A percentile compares a stretch with the other conserved stretches of the same genome.
These are phyloP conservation scores for Echria macrotheca DNA, from an alignment of 495 filamentous ascomycete genomes.

Conservation along the genomic window DNA sequence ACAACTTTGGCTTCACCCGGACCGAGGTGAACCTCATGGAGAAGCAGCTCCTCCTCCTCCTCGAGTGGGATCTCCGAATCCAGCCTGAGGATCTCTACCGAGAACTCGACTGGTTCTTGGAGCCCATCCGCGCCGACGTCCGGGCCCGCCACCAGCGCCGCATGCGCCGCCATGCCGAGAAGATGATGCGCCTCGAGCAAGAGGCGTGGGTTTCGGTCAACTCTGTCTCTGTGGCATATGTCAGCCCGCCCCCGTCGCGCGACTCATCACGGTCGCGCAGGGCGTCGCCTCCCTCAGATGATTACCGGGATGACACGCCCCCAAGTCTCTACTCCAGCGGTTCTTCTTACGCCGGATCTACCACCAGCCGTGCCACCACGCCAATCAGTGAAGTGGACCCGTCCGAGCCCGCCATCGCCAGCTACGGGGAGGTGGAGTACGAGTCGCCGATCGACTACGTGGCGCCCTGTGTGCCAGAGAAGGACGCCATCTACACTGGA, in stretches of 20 bases:
- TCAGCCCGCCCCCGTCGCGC: constrained; percentile 35
- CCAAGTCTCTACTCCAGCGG: constrained; percentile 37
- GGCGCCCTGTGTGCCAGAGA: constrained; percentile 21
- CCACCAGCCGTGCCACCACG: constrained; percentile 41
- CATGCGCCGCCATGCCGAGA: constrained; percentile 38
- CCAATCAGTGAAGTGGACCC: constrained; percentile 32
- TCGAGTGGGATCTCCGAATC: constrained; percentile 90
- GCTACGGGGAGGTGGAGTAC: constrained; percentile 29
- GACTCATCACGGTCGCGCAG: constrained; percentile 33
- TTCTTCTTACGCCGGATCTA: constrained; percentile 38
- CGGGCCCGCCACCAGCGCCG: constrained; percentile 36
- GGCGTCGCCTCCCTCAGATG: constrained; percentile 28
- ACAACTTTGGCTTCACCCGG: constrained; percentile 83
- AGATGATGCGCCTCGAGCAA: constrained; percentile 30
- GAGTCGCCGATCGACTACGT: constrained; percentile 38
- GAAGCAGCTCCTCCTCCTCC: constrained; percentile 87
- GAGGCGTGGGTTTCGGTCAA: constrained; percentile 19
- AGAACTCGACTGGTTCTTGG: constrained; percentile 84
- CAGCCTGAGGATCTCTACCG: constrained; percentile 76
- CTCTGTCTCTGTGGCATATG: constrained; percentile 18
- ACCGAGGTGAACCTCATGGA: constrained; percentile 99
- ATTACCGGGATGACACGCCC: constrained; percentile 28
- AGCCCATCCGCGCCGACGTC: constrained; percentile 61
- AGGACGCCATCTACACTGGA: constrained; percentile 20
- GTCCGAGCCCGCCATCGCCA: constrained; percentile 29